Evolutionary conservation across 148 eudicot species (phyloP), one percentile per base, ranked within the genome.

Genomic region (Oxyria digyna): DNA sequence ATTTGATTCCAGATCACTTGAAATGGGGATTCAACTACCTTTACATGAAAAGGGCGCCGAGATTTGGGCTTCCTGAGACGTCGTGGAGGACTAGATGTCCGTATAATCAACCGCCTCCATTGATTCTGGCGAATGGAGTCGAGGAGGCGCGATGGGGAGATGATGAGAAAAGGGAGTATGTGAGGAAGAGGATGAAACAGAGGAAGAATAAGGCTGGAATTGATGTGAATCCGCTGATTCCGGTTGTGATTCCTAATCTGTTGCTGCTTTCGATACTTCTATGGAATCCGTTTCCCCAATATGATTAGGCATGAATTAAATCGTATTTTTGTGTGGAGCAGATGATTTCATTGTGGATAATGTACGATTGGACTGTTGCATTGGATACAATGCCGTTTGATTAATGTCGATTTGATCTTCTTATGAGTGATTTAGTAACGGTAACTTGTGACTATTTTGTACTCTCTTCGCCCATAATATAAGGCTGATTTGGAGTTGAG

Each of bases 41-140:
- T 11, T 87, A 81, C 79, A 81, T 87, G 76, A 84, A 80, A 79
- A 80, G 84, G 84, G 81, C 71, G 0, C 77, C 83, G 17, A 82
- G 81, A 57, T 83, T 84, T 12, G 91, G 96, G 40, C 55, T 73
- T 13, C 84, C 91, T 7, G 21, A 40, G 31, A 85, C 94, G 31
- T 88, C 97, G 32, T 89, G 95, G 96, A 79, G 98, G 78, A 83
- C 89, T 72, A 89, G 85, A 78, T 93, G 96, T 78, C 96, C 98
- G 15, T 93, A 84, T 69, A 76, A 72, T 3, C 78, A 78, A 46
- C 96, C 99, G 15, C 89, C 87, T 7, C 93, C 97, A 2, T 64
- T 85, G 73, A 67, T 87, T 3, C 80, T 90, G 70, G 97, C 97
- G n/a, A 69, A 78, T 33, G 97, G 92, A 43, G 82, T 94, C 63